Conservation (phyloP, 352 stramenopile genomes). For the Pythium graminicola region DNA sequence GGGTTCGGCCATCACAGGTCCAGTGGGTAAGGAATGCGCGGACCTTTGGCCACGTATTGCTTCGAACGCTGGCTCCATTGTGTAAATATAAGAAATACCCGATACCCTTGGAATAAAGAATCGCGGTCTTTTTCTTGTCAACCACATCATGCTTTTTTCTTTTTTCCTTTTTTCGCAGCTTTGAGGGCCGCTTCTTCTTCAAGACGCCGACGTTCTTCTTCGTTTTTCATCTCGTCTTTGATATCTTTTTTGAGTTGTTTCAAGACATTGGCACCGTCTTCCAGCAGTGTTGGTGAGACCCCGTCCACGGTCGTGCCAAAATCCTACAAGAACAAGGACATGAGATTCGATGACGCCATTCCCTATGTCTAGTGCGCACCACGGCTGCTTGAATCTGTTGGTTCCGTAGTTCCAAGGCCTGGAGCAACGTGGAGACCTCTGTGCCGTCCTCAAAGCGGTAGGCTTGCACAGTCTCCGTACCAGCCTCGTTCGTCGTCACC, state of each 20-base stretch:
- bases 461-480: constrained; percentile 17
- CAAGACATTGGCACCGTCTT: constrained; percentile 46
- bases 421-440: constrained; percentile 43
- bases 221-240: constrained; percentile 64
- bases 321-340: constrained; percentile 26
- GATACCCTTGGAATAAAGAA: constrained; percentile 20
- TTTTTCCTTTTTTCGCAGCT: constrained; percentile 74
- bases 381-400: constrained; percentile 46
- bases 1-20: constrained; percentile 98
- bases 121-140: constrained; percentile 21
- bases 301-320: constrained; percentile 34
- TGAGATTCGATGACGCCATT: neutral
- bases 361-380: constrained; percentile 20
- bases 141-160: constrained; percentile 49
- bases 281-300: constrained; percentile 46
- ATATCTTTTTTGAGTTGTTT: constrained; percentile 83
- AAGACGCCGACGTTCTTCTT: constrained; percentile 65
- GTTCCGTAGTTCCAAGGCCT: constrained; percentile 58
- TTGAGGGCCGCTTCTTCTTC: constrained; percentile 69
- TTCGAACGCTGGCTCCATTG: constrained; percentile 98
- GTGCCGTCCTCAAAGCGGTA: constrained; percentile 55
- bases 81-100: constrained; percentile 81
- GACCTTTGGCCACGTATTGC: constrained; percentile 99
- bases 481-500: constrained; percentile 21
- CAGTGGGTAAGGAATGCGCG: constrained; percentile 99